A percentile compares a stretch with the other conserved stretches of the same genome.
Evolutionary conservation across 2,329 filamentous ascomycete genomes (phyloP).

Genomic region (Furcasterigmium sp.): DNA sequence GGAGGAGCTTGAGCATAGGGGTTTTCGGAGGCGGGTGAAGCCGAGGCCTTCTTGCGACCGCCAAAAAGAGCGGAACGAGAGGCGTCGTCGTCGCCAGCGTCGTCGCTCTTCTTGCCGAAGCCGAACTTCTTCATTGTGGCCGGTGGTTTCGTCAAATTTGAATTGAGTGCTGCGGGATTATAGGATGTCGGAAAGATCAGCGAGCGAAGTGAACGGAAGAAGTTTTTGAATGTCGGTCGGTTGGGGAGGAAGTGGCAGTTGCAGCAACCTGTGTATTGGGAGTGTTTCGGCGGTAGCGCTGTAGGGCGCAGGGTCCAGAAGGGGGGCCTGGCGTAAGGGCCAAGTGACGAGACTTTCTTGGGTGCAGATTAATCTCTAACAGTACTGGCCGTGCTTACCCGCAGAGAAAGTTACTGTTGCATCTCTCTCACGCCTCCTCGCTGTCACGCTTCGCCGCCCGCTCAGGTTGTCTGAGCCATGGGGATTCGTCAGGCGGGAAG

Average conservation of each 20-base stretch:
- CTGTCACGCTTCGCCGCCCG: too few species aligned
- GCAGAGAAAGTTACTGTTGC: too few species aligned
- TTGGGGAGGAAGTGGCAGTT: constrained; percentile 5
- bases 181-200: background rate
- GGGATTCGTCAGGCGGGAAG: background rate
- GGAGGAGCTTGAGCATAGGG: constrained; percentile 50
- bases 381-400: too few species aligned
- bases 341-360: too few species aligned
- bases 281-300: constrained; percentile 12
- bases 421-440: too few species aligned
- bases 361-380: too few species aligned
- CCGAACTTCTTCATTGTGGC: constrained; percentile 55
- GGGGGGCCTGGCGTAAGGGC: too few species aligned
- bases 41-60: constrained; percentile 45
- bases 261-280: constrained; percentile 11
- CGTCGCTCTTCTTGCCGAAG: constrained; percentile 50
- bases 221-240: constrained; percentile 3
- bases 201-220: constrained; percentile 1
- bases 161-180: background rate
- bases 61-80: constrained; percentile 48
- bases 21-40: constrained; percentile 41
- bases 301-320: background rate
- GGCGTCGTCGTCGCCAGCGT: constrained; percentile 43
- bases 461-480: background rate
- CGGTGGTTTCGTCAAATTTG: constrained; percentile 3